Conservation (phyloP, 225 moss, liverwort and hornwort genomes). For the Polytrichum commune region DNA sequence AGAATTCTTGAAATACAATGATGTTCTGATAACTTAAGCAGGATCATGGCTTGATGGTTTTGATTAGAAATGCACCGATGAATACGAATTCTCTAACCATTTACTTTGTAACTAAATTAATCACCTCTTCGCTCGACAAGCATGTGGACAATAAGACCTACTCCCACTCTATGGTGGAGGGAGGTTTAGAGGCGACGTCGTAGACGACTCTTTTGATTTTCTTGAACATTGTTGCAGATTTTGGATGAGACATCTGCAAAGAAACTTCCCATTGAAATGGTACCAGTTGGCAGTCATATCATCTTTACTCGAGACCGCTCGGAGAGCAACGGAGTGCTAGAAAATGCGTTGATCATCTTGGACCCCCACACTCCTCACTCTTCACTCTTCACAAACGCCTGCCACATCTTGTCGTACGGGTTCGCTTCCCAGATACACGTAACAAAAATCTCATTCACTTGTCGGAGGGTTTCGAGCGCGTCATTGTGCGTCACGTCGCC, state of each 20-base stretch:
- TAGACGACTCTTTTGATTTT: conserved; percentile 51
- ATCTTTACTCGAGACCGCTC: conserved; percentile 49
- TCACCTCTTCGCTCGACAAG: no score
- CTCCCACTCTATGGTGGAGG: conserved; percentile 58
- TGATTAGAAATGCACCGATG: no score
- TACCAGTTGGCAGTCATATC: conserved; percentile 62
- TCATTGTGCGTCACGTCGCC: background rate
- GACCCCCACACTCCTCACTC: conserved; percentile 50
- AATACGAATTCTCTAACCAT: no score
- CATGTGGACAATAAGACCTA: background rate
- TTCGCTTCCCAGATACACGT: conserved; percentile 42
- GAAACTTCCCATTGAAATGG: conserved; percentile 36
- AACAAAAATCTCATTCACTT: conserved; percentile 39
- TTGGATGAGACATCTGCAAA: conserved; percentile 43
- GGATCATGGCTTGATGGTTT: no score
- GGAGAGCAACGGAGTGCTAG: conserved; percentile 40
- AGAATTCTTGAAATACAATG: no score
- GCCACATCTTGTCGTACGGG: conserved; percentile 50
- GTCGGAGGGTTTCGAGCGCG: background rate
- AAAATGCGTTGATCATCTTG: conserved; percentile 51
- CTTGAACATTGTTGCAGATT: conserved; percentile 43
- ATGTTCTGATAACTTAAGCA: no score
- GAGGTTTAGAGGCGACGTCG: conserved; percentile 53
- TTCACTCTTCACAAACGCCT: conserved; percentile 52
- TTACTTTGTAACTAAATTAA: no score